Evolutionary conservation across 176 grass and related monocot genomes (phyloP).

Genomic region (Microstegium vimineum): DNA sequence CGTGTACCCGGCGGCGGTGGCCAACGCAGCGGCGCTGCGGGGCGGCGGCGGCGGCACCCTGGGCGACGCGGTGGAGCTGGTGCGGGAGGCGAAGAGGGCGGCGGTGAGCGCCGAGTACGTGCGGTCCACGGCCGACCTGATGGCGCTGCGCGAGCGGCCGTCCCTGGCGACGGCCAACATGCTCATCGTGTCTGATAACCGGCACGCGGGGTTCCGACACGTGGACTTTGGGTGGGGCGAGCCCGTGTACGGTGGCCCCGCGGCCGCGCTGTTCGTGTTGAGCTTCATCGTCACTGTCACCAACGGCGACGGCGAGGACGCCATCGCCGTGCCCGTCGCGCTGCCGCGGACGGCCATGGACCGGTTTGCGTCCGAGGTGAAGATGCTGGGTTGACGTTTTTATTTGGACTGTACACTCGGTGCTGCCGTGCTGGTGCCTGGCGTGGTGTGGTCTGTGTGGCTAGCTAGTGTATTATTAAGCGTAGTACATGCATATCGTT

Average conservation of each 20-base stretch:
- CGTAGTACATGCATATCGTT: no score
- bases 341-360: slow-evolving; percentile 33
- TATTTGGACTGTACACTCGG: no score
- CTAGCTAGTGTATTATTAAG: no score
- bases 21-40: not conserved
- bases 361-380: slow-evolving; percentile 24
- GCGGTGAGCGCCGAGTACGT: slow-evolving; percentile 21
- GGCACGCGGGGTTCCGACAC: not conserved
- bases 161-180: not conserved
- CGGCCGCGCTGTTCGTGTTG: not conserved
- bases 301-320: not conserved
- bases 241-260: slow-evolving; percentile 26
- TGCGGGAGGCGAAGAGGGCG: slow-evolving; percentile 31
- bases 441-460: no score
- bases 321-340: slow-evolving; percentile 2
- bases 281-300: not conserved
- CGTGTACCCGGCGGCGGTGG: not conserved
- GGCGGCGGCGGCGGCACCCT: not conserved
- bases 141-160: slow-evolving; percentile 30
- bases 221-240: slow-evolving; percentile 36
- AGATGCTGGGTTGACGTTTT: not conserved
- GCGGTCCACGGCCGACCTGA: slow-evolving; percentile 29
- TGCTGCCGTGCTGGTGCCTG: no score
- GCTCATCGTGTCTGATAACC: slow-evolving; percentile 29
- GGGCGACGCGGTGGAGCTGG: slow-evolving; percentile 1